Base-by-base conservation (phyloP, 2,329 filamentous ascomycete genomes). In the Neofusicoccum cordaticola region DNA sequence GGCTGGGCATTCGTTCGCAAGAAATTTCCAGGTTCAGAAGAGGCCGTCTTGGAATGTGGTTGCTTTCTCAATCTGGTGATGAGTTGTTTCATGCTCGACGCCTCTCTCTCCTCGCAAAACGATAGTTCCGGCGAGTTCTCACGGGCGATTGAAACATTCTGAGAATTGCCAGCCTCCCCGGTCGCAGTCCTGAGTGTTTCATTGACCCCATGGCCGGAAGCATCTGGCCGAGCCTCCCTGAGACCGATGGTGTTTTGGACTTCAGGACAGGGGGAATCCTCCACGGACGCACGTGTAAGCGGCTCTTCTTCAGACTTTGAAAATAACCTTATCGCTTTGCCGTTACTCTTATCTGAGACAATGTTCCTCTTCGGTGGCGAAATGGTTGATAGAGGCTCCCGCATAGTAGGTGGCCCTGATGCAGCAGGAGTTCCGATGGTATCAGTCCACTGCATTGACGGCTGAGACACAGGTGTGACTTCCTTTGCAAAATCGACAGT, bases 391-490 rank as follows among this genome's bases (percentile, higher is more conserved):
- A 41, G 44, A 11, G 35, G 45, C 17, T 17, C 34, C 19, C 19
- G 44, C 27, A 3, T 19, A 17, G 7, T 31, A 4, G 27, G 39
- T 12, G 17, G 31, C 13, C 41, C 56, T 60, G 56, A 37, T 17
- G 31, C 42, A 35, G 34, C 13, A 11, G 58, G 19, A 51, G 44
- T 62, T 19, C 47, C 45, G 41, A 41, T 62, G 7, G 45, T 62
- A 19, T 51, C 37, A n/a, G 45, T 62, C 44, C 44, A 62, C 34
- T 62, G 58, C 19, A 34, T 62, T 34, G 58, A 62, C 34, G 15
- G 47, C 34, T 51, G 44, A 41, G 58, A 62, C 58, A 62, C 15
- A 15, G 58, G 45, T 17, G 45, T 41, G 6, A 41, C 58, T 42
- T 51, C 58, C n/a, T 62, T 42, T 50, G 22, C 45, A n/a, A 62